Percentiles rank a stretch among this genome's conserved stretches.
Conservation (phyloP, 2,329 filamentous ascomycete species). For the Colletotrichum endophyticum region DNA sequence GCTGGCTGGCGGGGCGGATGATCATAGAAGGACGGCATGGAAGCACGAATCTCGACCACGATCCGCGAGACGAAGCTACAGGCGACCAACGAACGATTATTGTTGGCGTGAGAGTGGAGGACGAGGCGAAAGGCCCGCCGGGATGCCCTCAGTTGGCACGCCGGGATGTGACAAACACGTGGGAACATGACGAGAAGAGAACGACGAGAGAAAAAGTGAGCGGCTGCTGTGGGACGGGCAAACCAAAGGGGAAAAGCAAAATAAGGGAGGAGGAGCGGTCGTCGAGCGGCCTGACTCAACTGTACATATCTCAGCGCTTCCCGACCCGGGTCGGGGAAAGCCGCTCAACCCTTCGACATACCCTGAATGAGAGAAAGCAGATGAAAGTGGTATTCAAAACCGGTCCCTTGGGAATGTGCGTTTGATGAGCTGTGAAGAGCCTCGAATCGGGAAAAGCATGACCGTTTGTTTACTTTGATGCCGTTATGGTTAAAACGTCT, state of each 20-base stretch:
- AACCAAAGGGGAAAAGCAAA: background rate
- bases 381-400: constrained; percentile 11
- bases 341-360: constrained; percentile 9
- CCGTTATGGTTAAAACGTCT: background rate
- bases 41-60: constrained; percentile 5
- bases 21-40: constrained; percentile 17
- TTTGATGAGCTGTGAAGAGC: background rate
- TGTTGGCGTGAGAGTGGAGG: background rate
- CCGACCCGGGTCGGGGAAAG: background rate
- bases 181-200: background rate
- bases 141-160: background rate
- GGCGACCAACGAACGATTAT: background rate
- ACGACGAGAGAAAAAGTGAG: background rate
- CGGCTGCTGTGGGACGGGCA: background rate
- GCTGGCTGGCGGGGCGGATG: constrained; percentile 10
- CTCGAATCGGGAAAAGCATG: background rate
- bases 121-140: background rate
- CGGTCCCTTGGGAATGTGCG: background rate
- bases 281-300: constrained; percentile 2
- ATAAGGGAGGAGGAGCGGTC: constrained; percentile 1
- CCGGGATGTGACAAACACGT: background rate
- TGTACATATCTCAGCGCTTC: constrained; percentile 19
- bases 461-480: background rate
- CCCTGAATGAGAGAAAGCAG: constrained; percentile 11
- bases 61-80: constrained; percentile 4